Conservation (phyloP, 2,329 filamentous ascomycete genomes). For the Fusarium virguliforme region DNA sequence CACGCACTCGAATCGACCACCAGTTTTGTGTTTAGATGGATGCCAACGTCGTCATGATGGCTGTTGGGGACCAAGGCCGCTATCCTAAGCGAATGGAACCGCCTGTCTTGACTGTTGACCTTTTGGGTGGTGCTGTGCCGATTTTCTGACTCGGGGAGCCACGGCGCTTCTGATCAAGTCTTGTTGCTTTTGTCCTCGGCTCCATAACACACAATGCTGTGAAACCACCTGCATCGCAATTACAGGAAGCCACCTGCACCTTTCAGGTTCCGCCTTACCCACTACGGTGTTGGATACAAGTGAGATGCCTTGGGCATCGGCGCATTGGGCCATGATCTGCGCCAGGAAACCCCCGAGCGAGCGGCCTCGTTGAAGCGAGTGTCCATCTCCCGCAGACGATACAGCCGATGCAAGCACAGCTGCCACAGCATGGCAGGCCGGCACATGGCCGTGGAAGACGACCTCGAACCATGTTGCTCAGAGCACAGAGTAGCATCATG, state of each 20-base stretch:
- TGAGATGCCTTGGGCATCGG: conserved; percentile 28
- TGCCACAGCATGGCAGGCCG: not conserved
- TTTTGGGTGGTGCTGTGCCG: not conserved
- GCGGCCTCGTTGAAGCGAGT: conserved; percentile 31
- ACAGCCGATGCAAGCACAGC: conserved; percentile 9
- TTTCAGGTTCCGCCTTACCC: conserved; percentile 40
- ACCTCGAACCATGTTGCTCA: conserved; percentile 15
- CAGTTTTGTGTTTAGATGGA: conserved; percentile 7
- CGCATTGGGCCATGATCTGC: conserved; percentile 38
- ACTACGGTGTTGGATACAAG: conserved; percentile 22
- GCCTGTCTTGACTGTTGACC: not conserved
- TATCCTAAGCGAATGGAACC: not conserved
- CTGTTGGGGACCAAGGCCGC: conserved; percentile 1
- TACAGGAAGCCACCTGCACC: conserved; percentile 40
- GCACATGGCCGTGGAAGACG: conserved; percentile 8
- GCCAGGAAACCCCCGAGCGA: conserved; percentile 31
- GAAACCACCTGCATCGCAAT: conserved; percentile 35
- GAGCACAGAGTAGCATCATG: conserved; percentile 26
- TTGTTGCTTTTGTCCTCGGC: conserved; percentile 21
- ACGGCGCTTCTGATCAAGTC: conserved; percentile 20
- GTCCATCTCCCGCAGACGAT: conserved; percentile 37
- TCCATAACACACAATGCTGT: conserved; percentile 29
- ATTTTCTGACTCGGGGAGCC: not conserved
- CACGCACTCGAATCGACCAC: conserved; percentile 26
- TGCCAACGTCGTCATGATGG: conserved; percentile 4